Conservation (phyloP, 2,329 filamentous ascomycete species). For the Pezicula carpinea region DNA sequence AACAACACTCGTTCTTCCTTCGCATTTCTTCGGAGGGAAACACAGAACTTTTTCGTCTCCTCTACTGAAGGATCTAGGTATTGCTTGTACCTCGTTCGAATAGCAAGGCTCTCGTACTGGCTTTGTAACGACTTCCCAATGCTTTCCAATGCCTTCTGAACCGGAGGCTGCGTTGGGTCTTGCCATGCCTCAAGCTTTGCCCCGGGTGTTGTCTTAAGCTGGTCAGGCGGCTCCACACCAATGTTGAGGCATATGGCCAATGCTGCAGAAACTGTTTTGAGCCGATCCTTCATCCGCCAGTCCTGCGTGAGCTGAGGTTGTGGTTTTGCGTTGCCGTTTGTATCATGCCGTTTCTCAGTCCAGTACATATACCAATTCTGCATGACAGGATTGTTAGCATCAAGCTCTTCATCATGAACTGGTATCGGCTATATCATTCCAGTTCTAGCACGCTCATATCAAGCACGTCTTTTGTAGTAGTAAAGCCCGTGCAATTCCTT, state of each 20-base stretch:
- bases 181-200: constrained; percentile 97
- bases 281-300: constrained; percentile 93
- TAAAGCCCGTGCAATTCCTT: too few species aligned
- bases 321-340: constrained; percentile 79
- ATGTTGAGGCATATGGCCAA: constrained; percentile 95
- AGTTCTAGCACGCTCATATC: neutral
- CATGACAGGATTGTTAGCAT: constrained; percentile 14
- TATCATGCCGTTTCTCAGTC: constrained; percentile 96
- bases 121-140: constrained; percentile 95
- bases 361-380: constrained; percentile 99
- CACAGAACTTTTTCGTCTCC: constrained; percentile 94
- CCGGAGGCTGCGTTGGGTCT: constrained; percentile 76
- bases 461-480: too few species aligned
- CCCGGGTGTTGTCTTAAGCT: constrained; percentile 89
- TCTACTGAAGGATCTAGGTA: constrained; percentile 95
- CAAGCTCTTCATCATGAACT: neutral
- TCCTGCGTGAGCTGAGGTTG: constrained; percentile 68
- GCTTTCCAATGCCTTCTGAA: constrained; percentile 82
- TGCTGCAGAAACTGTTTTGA: constrained; percentile 95
- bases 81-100: constrained; percentile 95
- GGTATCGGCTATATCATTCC: neutral
- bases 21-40: constrained; percentile 82
- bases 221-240: constrained; percentile 93
- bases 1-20: constrained; percentile 96
- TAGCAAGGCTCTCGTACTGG: constrained; percentile 92